Percentiles rank a stretch among this genome's conserved stretches.
Conservation (phyloP, 495 filamentous ascomycete genomes). For the Chaetomium cochliodes region DNA sequence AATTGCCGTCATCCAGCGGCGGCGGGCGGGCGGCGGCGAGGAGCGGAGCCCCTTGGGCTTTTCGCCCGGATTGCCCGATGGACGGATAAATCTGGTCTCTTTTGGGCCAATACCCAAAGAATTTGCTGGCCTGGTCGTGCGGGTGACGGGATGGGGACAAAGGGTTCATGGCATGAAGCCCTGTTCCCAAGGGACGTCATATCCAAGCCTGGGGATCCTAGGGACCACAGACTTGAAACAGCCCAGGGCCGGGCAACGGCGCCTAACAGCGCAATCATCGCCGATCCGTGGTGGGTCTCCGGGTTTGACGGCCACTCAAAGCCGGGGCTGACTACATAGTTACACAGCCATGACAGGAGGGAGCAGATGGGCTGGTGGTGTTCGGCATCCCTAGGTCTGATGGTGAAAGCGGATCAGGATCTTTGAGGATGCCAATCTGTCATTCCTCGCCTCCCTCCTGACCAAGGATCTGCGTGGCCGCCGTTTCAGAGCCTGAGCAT, state of each 20-base stretch:
- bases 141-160: background rate
- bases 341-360: background rate
- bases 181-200: constrained; percentile 9
- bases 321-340: too few relatives aligned
- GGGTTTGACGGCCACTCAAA: constrained; percentile 12
- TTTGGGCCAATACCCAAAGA: background rate
- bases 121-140: background rate
- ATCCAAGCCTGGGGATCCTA: constrained; percentile 9
- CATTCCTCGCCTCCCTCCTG: background rate
- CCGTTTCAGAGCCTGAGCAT: constrained; percentile 19
- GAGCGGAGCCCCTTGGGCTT: background rate
- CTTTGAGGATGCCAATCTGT: background rate
- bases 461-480: constrained; percentile 14
- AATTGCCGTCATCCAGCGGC: constrained; percentile 1
- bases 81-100: background rate
- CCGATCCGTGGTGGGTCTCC: constrained; percentile 22
- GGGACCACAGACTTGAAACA: constrained; percentile 13
- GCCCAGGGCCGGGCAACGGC: constrained; percentile 13
- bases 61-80: background rate
- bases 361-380: background rate
- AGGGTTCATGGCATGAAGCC: background rate
- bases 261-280: constrained; percentile 23
- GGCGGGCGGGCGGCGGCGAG: background rate
- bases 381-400: background rate
- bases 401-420: constrained; percentile 16